These are phyloP conservation scores for Pythium folliculosum DNA, from an alignment of 352 stramenopile species.

Conservation along the genomic window DNA sequence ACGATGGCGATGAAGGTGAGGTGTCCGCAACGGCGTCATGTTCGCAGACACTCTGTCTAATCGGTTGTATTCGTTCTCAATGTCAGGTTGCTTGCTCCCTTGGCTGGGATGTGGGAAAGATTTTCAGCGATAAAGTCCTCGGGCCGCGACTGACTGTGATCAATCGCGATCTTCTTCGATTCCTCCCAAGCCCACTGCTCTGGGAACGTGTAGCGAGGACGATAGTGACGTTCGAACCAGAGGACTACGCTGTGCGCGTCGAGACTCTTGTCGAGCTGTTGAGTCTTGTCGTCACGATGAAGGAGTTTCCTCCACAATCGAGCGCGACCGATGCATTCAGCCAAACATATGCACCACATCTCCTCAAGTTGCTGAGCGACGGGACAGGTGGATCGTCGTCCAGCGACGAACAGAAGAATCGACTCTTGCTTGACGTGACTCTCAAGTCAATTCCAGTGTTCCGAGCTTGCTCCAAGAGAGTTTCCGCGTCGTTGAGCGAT, in stretches of 20 bases:
- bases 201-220: constrained; percentile 42
- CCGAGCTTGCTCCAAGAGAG: constrained; percentile 33
- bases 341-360: constrained; percentile 39
- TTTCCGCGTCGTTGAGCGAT: constrained; percentile 32
- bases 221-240: constrained; percentile 22
- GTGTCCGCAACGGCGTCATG: not conserved
- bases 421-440: constrained; percentile 48
- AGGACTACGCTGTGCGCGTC: constrained; percentile 30
- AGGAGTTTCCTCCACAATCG: constrained; percentile 37
- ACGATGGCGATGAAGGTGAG: constrained; percentile 37
- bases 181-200: constrained; percentile 40
- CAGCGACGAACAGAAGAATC: constrained; percentile 36
- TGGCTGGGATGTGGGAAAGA: constrained; percentile 47
- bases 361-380: constrained; percentile 43
- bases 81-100: constrained; percentile 39
- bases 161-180: constrained; percentile 47
- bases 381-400: constrained; percentile 22
- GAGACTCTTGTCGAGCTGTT: constrained; percentile 42
- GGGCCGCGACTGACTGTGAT: constrained; percentile 37
- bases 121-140: constrained; percentile 40
- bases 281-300: constrained; percentile 36
- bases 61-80: not conserved
- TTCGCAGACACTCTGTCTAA: not conserved
- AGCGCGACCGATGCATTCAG: constrained; percentile 52
- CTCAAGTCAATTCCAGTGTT: constrained; percentile 47